A percentile compares a stretch with the other conserved stretches of the same genome.
These are phyloP conservation scores for Picea engelmannii DNA, from an alignment of 83 land plant genomes.

Conservation along the genomic window DNA sequence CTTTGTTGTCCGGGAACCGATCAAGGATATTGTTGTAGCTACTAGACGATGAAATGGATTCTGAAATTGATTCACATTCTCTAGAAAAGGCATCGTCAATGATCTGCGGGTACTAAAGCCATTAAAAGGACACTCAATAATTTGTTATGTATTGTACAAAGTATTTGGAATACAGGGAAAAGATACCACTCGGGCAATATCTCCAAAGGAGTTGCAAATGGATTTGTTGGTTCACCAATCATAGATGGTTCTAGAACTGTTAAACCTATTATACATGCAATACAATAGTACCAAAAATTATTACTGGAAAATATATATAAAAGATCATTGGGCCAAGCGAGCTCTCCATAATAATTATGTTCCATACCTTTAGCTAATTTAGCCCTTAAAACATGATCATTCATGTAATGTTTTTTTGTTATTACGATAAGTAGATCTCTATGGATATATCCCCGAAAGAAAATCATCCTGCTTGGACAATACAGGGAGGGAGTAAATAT, in stretches of 20 bases:
- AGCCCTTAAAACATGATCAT: constrained; percentile 4
- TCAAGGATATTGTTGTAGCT: constrained; percentile 3
- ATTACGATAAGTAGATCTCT: constrained; percentile 5
- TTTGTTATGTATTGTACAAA: background rate
- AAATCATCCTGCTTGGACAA: too few relatives aligned
- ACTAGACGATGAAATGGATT: constrained; percentile 11
- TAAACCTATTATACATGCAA: constrained; percentile 15
- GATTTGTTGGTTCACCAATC: background rate
- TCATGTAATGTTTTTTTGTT: background rate
- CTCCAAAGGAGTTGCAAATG: too few relatives aligned
- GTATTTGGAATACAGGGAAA: too few relatives aligned
- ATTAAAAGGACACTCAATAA: background rate
- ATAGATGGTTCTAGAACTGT: constrained; percentile 30
- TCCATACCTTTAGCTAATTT: too few relatives aligned
- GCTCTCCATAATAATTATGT: background rate
- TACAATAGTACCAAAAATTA: constrained; percentile 15
- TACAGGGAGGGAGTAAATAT: too few relatives aligned
- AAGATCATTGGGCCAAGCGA: constrained; percentile 7
- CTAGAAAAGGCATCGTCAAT: background rate
- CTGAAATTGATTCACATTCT: constrained; percentile 14
- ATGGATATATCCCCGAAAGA: constrained; percentile 11
- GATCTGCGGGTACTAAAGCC: background rate
- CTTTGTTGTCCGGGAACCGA: too few relatives aligned
- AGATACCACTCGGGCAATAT: too few relatives aligned
- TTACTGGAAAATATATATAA: constrained; percentile 14